Conservation (phyloP, 768 basidiomycete genomes). For the Brasilioporus rufonigricans region DNA sequence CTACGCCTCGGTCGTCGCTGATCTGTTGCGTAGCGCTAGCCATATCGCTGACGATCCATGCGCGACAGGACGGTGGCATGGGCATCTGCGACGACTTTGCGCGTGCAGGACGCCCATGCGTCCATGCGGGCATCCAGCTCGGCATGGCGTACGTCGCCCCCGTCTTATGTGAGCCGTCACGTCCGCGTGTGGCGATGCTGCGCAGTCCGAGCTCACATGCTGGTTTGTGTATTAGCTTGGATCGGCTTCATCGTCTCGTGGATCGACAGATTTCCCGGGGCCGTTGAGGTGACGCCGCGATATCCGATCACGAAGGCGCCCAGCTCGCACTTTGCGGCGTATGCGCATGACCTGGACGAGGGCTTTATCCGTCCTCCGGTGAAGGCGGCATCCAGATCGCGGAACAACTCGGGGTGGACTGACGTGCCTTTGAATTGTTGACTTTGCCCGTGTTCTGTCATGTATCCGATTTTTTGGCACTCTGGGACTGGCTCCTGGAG, state of each 20-base stretch:
- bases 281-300: conserved; percentile 21
- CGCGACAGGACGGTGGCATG: conserved; percentile 15
- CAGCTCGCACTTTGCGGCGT: conserved; percentile 26
- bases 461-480: not conserved
- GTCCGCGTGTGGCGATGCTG: not conserved
- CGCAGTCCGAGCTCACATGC: not conserved
- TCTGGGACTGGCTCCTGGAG: conserved; percentile 18
- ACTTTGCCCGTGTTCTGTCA: not conserved
- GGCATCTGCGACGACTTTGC: conserved; percentile 33
- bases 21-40: conserved; percentile 14
- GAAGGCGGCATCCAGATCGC: conserved; percentile 3
- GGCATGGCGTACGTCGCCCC: conserved; percentile 30
- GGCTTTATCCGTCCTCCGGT: conserved; percentile 13
- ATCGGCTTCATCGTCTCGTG: conserved; percentile 23
- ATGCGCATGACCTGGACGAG: conserved; percentile 23
- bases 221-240: conserved; percentile 10
- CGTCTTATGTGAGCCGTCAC: conserved; percentile 24
- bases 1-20: not conserved
- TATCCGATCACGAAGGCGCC: conserved; percentile 31
- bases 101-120: conserved; percentile 18
- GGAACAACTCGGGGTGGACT: conserved; percentile 19
- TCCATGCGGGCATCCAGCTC: conserved; percentile 23
- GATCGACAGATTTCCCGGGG: conserved; percentile 30
- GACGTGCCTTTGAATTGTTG: conserved; percentile 21
- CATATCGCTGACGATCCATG: conserved; percentile 27